Percentiles rank a stretch among this genome's conserved stretches.
Conservation (phyloP, 805 yeast species). For the Maudiozyma bulderi region DNA sequence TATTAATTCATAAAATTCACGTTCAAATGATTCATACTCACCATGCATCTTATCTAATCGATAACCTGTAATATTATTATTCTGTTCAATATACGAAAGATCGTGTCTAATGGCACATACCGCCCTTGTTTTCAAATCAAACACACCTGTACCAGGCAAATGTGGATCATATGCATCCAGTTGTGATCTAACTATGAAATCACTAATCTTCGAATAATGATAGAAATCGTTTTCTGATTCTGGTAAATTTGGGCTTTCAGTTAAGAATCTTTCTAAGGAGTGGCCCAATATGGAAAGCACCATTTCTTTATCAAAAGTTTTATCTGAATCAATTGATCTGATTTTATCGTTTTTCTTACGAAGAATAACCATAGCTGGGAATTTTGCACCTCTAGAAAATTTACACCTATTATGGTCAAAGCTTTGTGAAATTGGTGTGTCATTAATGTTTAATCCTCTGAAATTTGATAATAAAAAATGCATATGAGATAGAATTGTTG, state of each 20-base stretch:
- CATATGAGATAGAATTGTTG: constrained; percentile 61
- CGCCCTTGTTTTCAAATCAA: constrained; percentile 88
- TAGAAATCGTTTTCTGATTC: constrained; percentile 33
- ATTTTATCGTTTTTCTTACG: constrained; percentile 36
- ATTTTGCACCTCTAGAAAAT: constrained; percentile 37
- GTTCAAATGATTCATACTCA: constrained; percentile 64
- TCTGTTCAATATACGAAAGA: constrained; percentile 44
- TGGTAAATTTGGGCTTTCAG: constrained; percentile 3
- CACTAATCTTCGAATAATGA: constrained; percentile 62
- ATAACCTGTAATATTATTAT: constrained; percentile 53
- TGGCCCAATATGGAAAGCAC: constrained; percentile 70
- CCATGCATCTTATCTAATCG: constrained; percentile 57
- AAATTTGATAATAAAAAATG: constrained; percentile 61
- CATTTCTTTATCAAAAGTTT: constrained; percentile 54
- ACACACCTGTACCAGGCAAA: constrained; percentile 83
- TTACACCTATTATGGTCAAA: constrained; percentile 31
- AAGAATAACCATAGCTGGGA: constrained; percentile 52
- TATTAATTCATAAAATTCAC: constrained; percentile 69
- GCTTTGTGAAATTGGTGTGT: constrained; percentile 34
- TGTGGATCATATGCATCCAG: constrained; percentile 70
- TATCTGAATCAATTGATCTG: constrained; percentile 64
- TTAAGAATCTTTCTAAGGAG: constrained; percentile 61
- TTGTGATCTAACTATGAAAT: constrained; percentile 80
- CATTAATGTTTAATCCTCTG: constrained; percentile 39
- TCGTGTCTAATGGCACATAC: constrained; percentile 80